phyloP scores from a whole-genome alignment of 257 asterid species.

The Solanum stenotomum region DNA sequence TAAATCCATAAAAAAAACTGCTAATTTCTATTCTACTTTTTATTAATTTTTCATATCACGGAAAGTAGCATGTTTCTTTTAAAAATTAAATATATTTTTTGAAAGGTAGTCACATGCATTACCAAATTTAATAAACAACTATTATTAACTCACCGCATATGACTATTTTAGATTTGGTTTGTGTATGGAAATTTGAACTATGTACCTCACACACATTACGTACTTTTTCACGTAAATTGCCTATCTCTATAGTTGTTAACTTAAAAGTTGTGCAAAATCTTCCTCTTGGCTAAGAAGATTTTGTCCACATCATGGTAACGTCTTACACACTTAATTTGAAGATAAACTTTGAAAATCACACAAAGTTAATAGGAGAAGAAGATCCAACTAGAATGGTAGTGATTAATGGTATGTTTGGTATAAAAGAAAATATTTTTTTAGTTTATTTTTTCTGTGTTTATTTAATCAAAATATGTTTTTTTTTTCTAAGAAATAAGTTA shows the following conservation, averaged over 20 bases:
- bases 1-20: too few species aligned
- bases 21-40: too few species aligned
- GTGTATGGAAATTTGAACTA: background rate
- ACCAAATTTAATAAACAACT: background rate
- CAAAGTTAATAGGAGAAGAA: background rate
- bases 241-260: background rate
- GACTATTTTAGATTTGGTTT: background rate
- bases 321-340: background rate
- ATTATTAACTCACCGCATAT: background rate
- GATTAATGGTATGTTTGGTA: background rate
- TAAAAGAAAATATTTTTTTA: background rate
- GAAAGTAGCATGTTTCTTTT: too few species aligned
- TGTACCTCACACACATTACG: background rate
- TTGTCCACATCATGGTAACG: background rate
- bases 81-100: too few species aligned
- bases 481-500: background rate
- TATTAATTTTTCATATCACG: too few species aligned
- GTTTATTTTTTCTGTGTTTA: background rate
- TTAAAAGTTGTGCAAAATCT: background rate
- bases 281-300: background rate
- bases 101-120: background rate
- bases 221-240: background rate
- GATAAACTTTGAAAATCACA: background rate
- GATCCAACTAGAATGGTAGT: background rate
- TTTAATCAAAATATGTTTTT: background rate